These are phyloP conservation scores for Ogataea minuta DNA, from an alignment of 805 yeast genomes.

Conservation along the genomic window DNA sequence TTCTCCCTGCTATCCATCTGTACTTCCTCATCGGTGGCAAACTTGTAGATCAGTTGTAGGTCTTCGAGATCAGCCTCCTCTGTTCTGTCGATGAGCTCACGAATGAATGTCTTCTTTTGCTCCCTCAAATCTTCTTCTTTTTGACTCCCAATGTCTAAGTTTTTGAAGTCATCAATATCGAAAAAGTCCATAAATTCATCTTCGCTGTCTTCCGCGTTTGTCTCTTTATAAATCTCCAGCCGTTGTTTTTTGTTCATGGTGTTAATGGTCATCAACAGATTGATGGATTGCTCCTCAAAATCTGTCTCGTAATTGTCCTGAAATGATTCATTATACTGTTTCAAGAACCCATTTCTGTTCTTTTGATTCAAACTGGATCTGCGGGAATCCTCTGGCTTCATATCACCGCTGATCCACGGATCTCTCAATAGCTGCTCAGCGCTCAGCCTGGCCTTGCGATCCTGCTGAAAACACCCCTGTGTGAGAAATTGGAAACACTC, in stretches of 20 bases:
- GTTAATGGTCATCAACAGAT: conserved; percentile 16
- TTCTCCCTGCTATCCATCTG: not conserved
- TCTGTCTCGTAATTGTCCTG: conserved; percentile 21
- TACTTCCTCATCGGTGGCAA: conserved; percentile 12
- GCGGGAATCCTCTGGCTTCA: conserved; percentile 3
- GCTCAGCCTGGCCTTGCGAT: conserved; percentile 55
- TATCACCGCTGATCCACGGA: conserved; percentile 50
- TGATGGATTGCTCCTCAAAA: conserved; percentile 19
- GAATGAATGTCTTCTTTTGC: conserved; percentile 14
- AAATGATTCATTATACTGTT: conserved; percentile 18
- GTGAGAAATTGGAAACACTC: conserved; percentile 50
- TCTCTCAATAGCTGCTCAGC: conserved; percentile 58
- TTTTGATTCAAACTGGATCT: conserved; percentile 5
- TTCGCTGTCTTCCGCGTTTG: conserved; percentile 15
- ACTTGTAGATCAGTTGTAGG: conserved; percentile 14
- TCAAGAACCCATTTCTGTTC: conserved; percentile 9
- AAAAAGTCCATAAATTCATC: conserved; percentile 22
- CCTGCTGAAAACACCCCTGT: conserved; percentile 66
- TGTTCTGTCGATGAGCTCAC: conserved; percentile 7
- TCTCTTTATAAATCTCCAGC: conserved; percentile 22
- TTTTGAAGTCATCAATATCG: conserved; percentile 15
- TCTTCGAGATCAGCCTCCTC: conserved; percentile 14
- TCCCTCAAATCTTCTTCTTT: conserved; percentile 4
- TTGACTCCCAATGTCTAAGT: conserved; percentile 4
- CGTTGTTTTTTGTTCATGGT: conserved; percentile 19